Percentiles rank a stretch among this genome's conserved stretches.
These are phyloP conservation scores for Coemansia sp. DNA, from an alignment of 192 early-diverging fungal species.

Conservation along the genomic window DNA sequence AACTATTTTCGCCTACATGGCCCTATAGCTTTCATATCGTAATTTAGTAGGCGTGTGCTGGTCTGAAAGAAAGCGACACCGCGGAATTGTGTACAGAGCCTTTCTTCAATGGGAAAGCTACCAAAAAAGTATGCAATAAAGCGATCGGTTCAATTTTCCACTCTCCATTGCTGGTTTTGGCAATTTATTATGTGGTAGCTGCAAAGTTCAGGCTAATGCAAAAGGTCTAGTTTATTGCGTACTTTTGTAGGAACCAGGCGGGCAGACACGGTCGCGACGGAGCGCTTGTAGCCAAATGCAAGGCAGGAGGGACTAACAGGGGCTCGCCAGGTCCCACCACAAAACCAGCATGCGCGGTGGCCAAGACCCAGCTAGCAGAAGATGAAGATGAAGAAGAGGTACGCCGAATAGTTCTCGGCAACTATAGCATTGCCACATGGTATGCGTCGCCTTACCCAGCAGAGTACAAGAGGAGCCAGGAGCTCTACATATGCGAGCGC, in stretches of 20 bases:
- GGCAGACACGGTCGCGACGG: background rate
- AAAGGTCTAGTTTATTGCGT: background rate
- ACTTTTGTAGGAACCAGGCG: background rate
- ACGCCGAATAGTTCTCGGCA: conserved; percentile 66
- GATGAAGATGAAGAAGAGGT: conserved; percentile 15
- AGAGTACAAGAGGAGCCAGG: conserved; percentile 71
- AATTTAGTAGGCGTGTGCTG: conserved; percentile 4
- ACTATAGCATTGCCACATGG: conserved; percentile 88
- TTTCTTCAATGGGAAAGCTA: conserved; percentile 4
- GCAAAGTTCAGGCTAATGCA: background rate
- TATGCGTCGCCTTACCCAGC: conserved; percentile 92
- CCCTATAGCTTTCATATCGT: background rate
- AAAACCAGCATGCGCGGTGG: background rate
- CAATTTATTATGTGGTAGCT: background rate
- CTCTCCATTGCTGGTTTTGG: background rate
- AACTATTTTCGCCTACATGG: background rate
- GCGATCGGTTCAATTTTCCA: background rate
- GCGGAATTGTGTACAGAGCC: background rate
- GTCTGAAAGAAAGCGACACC: conserved; percentile 4
- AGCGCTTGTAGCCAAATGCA: background rate
- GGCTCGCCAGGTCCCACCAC: background rate
- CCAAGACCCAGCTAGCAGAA: background rate
- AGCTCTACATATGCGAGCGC: conserved; percentile 84
- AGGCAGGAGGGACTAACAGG: background rate
- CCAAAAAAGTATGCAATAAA: conserved; percentile 4